These are phyloP conservation scores for Candolleomyces efflorescens DNA, from an alignment of 768 basidiomycete species.

Conservation along the genomic window DNA sequence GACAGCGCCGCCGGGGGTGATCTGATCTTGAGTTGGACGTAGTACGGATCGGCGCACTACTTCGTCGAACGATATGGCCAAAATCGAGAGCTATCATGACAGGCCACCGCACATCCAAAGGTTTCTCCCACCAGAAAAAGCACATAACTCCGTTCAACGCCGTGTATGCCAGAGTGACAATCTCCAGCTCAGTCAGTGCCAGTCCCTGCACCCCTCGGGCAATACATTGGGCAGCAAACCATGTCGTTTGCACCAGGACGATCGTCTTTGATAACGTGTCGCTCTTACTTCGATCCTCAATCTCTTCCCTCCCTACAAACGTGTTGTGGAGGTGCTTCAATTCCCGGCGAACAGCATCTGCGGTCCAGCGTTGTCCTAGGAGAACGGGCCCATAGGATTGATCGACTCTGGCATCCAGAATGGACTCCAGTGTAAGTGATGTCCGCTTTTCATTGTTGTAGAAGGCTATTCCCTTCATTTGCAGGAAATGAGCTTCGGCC, in stretches of 20 bases:
- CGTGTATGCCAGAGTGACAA: constrained; percentile 14
- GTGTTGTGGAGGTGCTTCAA: no score
- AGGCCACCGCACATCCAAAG: no score
- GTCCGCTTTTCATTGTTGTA: not conserved
- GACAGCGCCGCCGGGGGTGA: no score
- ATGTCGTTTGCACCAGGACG: constrained; percentile 1
- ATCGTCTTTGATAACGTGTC: constrained; percentile 7
- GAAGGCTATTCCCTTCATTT: constrained; percentile 26
- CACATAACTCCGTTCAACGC: constrained; percentile 10
- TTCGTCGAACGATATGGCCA: no score
- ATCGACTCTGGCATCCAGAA: not conserved
- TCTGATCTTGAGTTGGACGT: no score
- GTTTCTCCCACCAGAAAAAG: constrained; percentile 15
- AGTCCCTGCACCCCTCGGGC: constrained; percentile 4
- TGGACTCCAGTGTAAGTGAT: not conserved
- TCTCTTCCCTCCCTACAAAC: no score
- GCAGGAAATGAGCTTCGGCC: constrained; percentile 20
- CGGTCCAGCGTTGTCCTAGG: no score
- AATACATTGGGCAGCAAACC: constrained; percentile 11
- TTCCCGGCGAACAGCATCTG: no score
- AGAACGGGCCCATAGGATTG: no score
- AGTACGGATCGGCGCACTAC: no score
- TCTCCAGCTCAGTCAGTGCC: constrained; percentile 14
- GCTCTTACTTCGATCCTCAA: constrained; percentile 14
- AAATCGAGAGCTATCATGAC: no score